These are phyloP conservation scores for Colletotrichum lindemuthianum DNA, from an alignment of 2,329 filamentous ascomycete genomes.

Conservation along the genomic window DNA sequence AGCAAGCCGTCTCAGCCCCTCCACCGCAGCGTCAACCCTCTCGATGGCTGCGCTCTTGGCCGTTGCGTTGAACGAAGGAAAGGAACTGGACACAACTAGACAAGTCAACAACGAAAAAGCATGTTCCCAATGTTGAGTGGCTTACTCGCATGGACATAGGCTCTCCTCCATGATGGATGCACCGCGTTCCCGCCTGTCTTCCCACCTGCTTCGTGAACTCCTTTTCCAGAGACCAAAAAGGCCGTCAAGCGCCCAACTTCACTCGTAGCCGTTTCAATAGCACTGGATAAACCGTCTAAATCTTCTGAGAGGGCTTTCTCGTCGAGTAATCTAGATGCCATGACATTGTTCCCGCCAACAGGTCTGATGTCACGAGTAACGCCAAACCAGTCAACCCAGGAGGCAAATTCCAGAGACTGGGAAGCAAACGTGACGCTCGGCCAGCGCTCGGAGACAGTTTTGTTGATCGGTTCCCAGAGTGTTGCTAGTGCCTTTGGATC, in stretches of 20 bases:
- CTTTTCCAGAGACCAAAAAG: slow-evolving; percentile 56
- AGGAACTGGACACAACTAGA: slow-evolving; percentile 42
- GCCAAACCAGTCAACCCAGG: slow-evolving; percentile 51
- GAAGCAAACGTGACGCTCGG: slow-evolving; percentile 39
- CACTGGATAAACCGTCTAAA: slow-evolving; percentile 46
- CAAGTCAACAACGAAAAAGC: slow-evolving; percentile 29
- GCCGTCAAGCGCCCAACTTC: slow-evolving; percentile 43
- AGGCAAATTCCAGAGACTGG: slow-evolving; percentile 31
- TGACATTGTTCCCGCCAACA: slow-evolving; percentile 48
- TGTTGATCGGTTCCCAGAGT: slow-evolving; percentile 48
- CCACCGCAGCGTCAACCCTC: slow-evolving; percentile 41
- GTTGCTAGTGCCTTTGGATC: slow-evolving; percentile 40
- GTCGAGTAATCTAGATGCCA: slow-evolving; percentile 58
- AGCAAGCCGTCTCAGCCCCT: slow-evolving; percentile 45
- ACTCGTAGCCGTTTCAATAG: slow-evolving; percentile 48
- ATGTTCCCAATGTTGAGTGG: neutral
- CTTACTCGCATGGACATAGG: slow-evolving; percentile 50
- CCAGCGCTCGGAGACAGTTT: slow-evolving; percentile 51
- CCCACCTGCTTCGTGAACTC: slow-evolving; percentile 53
- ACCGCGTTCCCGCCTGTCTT: slow-evolving; percentile 58
- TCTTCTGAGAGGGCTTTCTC: slow-evolving; percentile 47
- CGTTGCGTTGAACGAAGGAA: slow-evolving; percentile 47
- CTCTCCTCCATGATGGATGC: slow-evolving; percentile 60
- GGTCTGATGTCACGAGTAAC: slow-evolving; percentile 47
- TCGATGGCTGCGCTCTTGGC: slow-evolving; percentile 41